These are phyloP conservation scores for Phanerochaete sordida DNA, from an alignment of 768 basidiomycete genomes.

Conservation along the genomic window DNA sequence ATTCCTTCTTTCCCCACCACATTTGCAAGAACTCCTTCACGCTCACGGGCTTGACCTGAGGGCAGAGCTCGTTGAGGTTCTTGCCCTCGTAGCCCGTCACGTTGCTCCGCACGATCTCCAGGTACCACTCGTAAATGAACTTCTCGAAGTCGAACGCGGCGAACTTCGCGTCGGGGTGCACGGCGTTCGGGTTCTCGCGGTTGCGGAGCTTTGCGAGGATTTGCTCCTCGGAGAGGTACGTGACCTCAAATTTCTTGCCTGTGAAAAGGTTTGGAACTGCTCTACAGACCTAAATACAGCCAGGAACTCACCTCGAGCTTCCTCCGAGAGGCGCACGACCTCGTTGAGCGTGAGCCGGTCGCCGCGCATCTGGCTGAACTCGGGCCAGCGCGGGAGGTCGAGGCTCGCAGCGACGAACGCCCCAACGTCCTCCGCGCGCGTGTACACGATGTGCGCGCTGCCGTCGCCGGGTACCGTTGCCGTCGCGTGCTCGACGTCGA, in stretches of 20 bases:
- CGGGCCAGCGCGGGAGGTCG: not conserved
- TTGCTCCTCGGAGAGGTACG: not conserved
- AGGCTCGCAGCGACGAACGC: slow-evolving; percentile 9
- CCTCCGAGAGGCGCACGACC: not conserved
- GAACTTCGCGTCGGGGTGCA: not conserved
- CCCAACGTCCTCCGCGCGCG: slow-evolving; percentile 8
- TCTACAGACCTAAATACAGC: not conserved
- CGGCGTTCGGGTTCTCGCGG: not conserved
- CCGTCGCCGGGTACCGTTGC: slow-evolving; percentile 8
- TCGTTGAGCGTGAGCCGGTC: slow-evolving; percentile 1
- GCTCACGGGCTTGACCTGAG: not conserved
- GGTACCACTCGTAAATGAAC: not conserved
- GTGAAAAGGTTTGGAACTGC: not conserved
- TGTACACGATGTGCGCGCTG: not conserved
- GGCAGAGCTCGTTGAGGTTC: not conserved
- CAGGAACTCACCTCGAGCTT: not conserved
- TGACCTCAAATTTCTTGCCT: not conserved
- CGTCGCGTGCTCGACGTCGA: slow-evolving; percentile 8
- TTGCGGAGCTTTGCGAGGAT: not conserved
- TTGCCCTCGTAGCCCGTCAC: not conserved
- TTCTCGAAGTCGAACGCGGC: not conserved
- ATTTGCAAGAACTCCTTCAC: not conserved
- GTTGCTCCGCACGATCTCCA: not conserved
- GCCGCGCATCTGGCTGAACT: not conserved
- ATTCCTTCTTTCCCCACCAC: not conserved